Evolutionary conservation across 371 early-diverging fungal species (phyloP).

Genomic region (Choanephora cucurbitarum): DNA sequence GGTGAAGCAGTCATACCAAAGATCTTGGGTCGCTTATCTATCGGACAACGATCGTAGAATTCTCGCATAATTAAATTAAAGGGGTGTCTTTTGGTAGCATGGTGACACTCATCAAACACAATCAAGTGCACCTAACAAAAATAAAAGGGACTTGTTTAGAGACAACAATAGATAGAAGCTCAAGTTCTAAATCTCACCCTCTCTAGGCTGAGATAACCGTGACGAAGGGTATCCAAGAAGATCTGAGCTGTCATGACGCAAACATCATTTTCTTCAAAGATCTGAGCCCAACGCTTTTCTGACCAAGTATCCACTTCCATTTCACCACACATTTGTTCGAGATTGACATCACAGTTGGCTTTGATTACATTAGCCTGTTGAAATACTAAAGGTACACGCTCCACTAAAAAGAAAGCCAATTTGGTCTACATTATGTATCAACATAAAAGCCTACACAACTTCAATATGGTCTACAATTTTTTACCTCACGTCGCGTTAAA

Average conservation of each 20-base stretch:
- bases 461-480: neutral
- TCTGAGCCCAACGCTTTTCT: conserved; percentile 58
- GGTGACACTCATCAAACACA: conserved; percentile 95
- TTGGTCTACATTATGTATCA: conserved; percentile 31
- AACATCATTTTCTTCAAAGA: conserved; percentile 64
- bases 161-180: no score
- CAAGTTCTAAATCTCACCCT: conserved; percentile 45
- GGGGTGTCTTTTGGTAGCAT: conserved; percentile 80
- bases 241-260: conserved; percentile 91
- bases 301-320: conserved; percentile 69
- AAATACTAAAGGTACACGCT: conserved; percentile 81
- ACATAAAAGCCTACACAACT: neutral
- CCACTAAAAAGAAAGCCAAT: conserved; percentile 82
- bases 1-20: conserved; percentile 97
- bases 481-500: conserved; percentile 38
- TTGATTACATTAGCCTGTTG: conserved; percentile 82
- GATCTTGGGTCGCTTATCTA: conserved; percentile 68
- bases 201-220: conserved; percentile 66
- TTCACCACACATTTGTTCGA: conserved; percentile 67
- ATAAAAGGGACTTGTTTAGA: no score
- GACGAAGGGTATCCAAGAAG: conserved; percentile 72
- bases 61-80: conserved; percentile 86
- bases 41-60: conserved; percentile 67
- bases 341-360: conserved; percentile 61
- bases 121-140: conserved; percentile 66